Evolutionary conservation across 2,329 filamentous ascomycete genomes (phyloP).

Genomic region (Cryoendolithus antarcticus): DNA sequence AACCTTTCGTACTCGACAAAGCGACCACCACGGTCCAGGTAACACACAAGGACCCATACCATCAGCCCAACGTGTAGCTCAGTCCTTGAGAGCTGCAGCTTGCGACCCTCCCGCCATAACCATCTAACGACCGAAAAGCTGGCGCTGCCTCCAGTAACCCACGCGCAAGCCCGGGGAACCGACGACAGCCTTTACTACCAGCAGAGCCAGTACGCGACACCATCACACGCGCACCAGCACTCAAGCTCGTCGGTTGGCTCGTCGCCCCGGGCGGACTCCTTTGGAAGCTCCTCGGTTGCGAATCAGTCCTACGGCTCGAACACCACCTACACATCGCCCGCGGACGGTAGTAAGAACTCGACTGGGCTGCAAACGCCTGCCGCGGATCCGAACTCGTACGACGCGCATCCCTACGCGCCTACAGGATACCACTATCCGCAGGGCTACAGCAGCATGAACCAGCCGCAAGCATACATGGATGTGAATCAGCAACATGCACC

Average conservation of each 20-base stretch:
- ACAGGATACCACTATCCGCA: slow-evolving; percentile 11
- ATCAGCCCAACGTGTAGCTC: background rate
- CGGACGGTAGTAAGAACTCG: slow-evolving; percentile 26
- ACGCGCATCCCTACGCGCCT: slow-evolving; percentile 7
- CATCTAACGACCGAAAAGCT: slow-evolving; percentile 65
- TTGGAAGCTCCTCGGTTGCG: slow-evolving; percentile 47
- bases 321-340: slow-evolving; percentile 44
- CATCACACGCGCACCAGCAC: slow-evolving; percentile 26
- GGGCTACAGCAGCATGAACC: slow-evolving; percentile 59
- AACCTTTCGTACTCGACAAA: background rate
- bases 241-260: slow-evolving; percentile 57
- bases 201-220: slow-evolving; percentile 5
- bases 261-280: slow-evolving; percentile 65
- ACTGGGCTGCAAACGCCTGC: slow-evolving; percentile 65
- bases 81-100: background rate
- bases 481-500: slow-evolving; percentile 41
- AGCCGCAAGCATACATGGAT: slow-evolving; percentile 71
- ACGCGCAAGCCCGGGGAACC: slow-evolving; percentile 68
- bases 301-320: slow-evolving; percentile 36
- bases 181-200: slow-evolving; percentile 30
- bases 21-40: background rate
- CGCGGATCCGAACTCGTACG: slow-evolving; percentile 8
- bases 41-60: background rate
- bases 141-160: slow-evolving; percentile 81
- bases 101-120: background rate